phyloP scores from a whole-genome alignment of 78 protist species.

The Chrysochromulina tobinii region DNA sequence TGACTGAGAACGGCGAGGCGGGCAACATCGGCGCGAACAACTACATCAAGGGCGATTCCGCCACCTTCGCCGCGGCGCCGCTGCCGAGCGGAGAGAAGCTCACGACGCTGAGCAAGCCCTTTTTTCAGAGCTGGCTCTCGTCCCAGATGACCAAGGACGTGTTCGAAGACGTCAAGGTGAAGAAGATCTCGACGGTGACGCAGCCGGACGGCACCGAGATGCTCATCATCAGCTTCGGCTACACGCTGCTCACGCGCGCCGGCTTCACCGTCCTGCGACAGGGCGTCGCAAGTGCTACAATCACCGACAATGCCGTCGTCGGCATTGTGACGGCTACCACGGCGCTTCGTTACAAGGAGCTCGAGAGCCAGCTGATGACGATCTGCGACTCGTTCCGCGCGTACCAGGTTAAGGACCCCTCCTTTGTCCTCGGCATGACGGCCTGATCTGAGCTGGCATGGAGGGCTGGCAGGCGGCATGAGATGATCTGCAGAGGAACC shows the following conservation, averaged over 20 bases:
- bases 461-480: too few species aligned
- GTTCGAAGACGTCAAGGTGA: conserved; percentile 1
- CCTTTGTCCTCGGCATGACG: not conserved
- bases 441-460: too few species aligned
- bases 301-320: not conserved
- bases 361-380: not conserved
- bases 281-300: not conserved
- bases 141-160: not conserved
- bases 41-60: not conserved
- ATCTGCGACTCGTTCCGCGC: not conserved
- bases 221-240: not conserved
- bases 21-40: conserved; percentile 2
- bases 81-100: not conserved
- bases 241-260: conserved; percentile 32
- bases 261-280: not conserved
- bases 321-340: not conserved
- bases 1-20: conserved; percentile 24
- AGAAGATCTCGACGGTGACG: not conserved
- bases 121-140: not conserved
- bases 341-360: not conserved
- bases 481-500: too few species aligned
- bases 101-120: not conserved
- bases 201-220: not conserved
- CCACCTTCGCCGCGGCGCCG: not conserved
- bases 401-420: conserved; percentile 1